A percentile compares a stretch with the other conserved stretches of the same genome.
Conservation (phyloP, 1,284 basidiomycete species). For the Rhodotorula sp. region DNA sequence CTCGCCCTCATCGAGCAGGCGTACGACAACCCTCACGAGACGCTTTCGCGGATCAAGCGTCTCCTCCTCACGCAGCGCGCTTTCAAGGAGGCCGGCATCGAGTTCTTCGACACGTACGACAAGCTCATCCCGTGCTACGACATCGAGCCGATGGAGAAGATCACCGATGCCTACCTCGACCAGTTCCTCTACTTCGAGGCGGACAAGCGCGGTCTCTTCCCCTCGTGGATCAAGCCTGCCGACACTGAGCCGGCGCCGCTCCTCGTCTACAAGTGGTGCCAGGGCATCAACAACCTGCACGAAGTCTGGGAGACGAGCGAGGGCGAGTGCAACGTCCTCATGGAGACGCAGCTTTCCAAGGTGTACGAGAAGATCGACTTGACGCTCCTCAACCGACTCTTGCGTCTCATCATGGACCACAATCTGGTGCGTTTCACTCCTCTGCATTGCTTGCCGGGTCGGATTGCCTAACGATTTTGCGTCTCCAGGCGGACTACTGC, state of each 20-base stretch:
- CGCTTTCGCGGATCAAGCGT: conserved; percentile 91
- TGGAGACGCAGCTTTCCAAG: conserved; percentile 94
- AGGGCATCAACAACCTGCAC: conserved; percentile 87
- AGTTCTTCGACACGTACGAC: conserved; percentile 63
- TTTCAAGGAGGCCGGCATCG: conserved; percentile 95
- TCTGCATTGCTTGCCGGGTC: neutral
- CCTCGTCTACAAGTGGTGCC: conserved; percentile 95
- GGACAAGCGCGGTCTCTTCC: conserved; percentile 96
- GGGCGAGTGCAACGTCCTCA: conserved; percentile 93
- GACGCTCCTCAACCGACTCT: conserved; percentile 85
- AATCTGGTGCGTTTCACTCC: conserved; percentile 61
- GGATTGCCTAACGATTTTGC: neutral
- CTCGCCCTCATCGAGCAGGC: conserved; percentile 94
- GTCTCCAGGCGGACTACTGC: conserved; percentile 78
- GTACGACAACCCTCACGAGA: conserved; percentile 91
- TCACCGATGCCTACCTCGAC: conserved; percentile 86
- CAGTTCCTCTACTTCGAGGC: conserved; percentile 60
- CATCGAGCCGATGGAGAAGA: conserved; percentile 97
- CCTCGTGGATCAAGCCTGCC: conserved; percentile 95
- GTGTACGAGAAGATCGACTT: conserved; percentile 98
- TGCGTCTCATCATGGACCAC: conserved; percentile 92
- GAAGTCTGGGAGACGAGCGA: conserved; percentile 97
- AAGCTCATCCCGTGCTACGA: conserved; percentile 97
- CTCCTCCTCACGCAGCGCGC: conserved; percentile 90
- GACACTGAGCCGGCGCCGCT: conserved; percentile 94